These are phyloP conservation scores for Ascochyta fabae DNA, from an alignment of 2,329 filamentous ascomycete species.

Conservation along the genomic window DNA sequence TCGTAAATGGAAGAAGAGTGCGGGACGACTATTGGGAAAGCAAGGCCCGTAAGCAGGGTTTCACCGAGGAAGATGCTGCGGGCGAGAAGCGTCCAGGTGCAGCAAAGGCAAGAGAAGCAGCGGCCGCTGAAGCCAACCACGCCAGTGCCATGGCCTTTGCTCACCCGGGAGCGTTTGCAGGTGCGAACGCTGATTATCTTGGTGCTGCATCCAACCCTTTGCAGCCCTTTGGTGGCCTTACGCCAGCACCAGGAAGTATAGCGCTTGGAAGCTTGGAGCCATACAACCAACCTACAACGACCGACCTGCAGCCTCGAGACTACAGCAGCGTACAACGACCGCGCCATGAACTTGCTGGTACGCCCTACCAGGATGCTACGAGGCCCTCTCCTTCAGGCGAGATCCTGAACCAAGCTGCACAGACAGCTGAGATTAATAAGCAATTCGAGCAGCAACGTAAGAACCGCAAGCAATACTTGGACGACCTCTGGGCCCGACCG, in stretches of 20 bases:
- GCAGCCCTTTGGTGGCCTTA: constrained; percentile 61
- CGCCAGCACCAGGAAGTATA: constrained; percentile 72
- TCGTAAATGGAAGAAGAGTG: constrained; percentile 86
- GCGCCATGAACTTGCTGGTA: constrained; percentile 86
- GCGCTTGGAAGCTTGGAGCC: constrained; percentile 68
- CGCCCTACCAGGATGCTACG: constrained; percentile 82
- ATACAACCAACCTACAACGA: constrained; percentile 79
- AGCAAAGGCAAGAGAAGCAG: constrained; percentile 84
- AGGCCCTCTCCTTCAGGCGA: constrained; percentile 78
- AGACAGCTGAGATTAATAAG: constrained; percentile 91
- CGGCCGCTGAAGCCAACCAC: constrained; percentile 67
- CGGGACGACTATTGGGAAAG: constrained; percentile 99
- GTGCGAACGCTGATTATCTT: constrained; percentile 45
- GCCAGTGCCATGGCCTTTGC: constrained; percentile 56
- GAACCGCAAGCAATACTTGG: constrained; percentile 79
- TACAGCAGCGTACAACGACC: constrained; percentile 84
- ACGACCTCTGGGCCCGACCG: constrained; percentile 80
- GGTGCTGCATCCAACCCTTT: constrained; percentile 39
- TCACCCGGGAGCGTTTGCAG: constrained; percentile 37
- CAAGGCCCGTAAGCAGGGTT: constrained; percentile 95
- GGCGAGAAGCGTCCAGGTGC: constrained; percentile 96
- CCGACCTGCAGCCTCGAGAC: constrained; percentile 77
- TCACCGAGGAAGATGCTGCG: constrained; percentile 94
- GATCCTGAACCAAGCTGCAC: constrained; percentile 82
- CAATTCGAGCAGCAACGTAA: constrained; percentile 79